Conservation (phyloP, 768 basidiomycete genomes). For the Lepiota venenata region DNA sequence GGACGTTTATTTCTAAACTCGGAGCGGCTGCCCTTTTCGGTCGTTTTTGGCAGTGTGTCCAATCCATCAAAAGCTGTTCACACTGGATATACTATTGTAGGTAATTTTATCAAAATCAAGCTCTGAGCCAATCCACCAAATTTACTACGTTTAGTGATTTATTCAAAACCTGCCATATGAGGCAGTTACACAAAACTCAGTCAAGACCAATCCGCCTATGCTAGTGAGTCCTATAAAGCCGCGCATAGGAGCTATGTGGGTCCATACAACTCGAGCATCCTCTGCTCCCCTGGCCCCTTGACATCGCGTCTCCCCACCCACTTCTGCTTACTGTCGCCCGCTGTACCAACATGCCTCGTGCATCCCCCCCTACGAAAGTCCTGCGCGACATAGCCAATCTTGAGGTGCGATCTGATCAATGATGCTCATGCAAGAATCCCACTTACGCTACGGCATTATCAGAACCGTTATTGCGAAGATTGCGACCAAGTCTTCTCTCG, state of each 20-base stretch:
- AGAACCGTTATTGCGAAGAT: not conserved
- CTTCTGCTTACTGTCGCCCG: not conserved
- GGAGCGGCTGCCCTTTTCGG: not conserved
- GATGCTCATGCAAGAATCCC: too few species aligned
- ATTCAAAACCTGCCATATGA: not conserved
- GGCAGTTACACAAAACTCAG: conserved; percentile 1
- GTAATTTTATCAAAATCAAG: conserved; percentile 5
- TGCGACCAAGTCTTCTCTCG: not conserved
- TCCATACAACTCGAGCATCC: not conserved
- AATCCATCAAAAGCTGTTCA: not conserved
- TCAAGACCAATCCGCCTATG: conserved; percentile 7
- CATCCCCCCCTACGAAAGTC: not conserved
- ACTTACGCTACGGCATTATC: not conserved
- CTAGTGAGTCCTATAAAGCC: not conserved
- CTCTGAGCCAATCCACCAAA: conserved; percentile 8
- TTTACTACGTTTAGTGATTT: not conserved
- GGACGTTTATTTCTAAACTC: not conserved
- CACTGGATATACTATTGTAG: not conserved
- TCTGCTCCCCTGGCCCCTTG: not conserved
- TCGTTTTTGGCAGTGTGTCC: not conserved
- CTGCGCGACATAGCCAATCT: too few species aligned
- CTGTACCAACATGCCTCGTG: not conserved
- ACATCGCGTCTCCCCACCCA: not conserved
- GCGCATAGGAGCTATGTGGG: not conserved
- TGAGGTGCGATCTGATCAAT: too few species aligned